Evolutionary conservation across 2,329 filamentous ascomycete species (phyloP).

Genomic region (Tolypocladium ophioglossoides): DNA sequence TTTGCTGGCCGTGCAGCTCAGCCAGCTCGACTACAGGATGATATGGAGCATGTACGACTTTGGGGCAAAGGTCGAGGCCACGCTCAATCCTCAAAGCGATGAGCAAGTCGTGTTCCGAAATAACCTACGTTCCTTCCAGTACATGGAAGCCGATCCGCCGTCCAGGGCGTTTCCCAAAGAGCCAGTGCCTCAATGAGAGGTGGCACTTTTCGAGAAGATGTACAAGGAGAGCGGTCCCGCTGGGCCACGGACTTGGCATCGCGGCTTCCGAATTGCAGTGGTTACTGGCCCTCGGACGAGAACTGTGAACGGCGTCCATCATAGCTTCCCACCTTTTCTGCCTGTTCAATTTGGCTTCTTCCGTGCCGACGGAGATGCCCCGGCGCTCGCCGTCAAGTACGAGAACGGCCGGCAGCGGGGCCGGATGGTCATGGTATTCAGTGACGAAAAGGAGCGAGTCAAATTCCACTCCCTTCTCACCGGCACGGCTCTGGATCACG

Average conservation of each 20-base stretch:
- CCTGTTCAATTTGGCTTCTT: slow-evolving; percentile 73
- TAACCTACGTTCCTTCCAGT: slow-evolving; percentile 65
- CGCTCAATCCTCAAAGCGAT: slow-evolving; percentile 55
- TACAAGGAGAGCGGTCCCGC: slow-evolving; percentile 60
- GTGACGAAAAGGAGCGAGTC: slow-evolving; percentile 59
- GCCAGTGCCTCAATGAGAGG: slow-evolving; percentile 56
- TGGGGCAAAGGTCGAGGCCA: slow-evolving; percentile 63
- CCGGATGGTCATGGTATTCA: slow-evolving; percentile 68
- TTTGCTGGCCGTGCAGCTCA: slow-evolving; percentile 58
- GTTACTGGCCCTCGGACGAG: slow-evolving; percentile 70
- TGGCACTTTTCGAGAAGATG: slow-evolving; percentile 65
- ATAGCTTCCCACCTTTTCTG: slow-evolving; percentile 51
- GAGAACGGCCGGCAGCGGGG: slow-evolving; percentile 55
- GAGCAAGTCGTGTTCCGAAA: slow-evolving; percentile 62
- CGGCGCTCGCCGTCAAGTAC: slow-evolving; percentile 61
- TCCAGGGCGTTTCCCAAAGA: slow-evolving; percentile 67
- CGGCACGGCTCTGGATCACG: slow-evolving; percentile 55
- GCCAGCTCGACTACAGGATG: slow-evolving; percentile 66
- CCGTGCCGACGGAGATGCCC: slow-evolving; percentile 57
- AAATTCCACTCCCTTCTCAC: slow-evolving; percentile 63
- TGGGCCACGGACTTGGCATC: slow-evolving; percentile 62
- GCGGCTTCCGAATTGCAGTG: slow-evolving; percentile 68
- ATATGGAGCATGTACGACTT: slow-evolving; percentile 82
- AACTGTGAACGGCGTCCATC: slow-evolving; percentile 65
- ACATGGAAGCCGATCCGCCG: slow-evolving; percentile 63